phyloP scores from a whole-genome alignment of 345 rosid species.

The Lepidium africanum region DNA sequence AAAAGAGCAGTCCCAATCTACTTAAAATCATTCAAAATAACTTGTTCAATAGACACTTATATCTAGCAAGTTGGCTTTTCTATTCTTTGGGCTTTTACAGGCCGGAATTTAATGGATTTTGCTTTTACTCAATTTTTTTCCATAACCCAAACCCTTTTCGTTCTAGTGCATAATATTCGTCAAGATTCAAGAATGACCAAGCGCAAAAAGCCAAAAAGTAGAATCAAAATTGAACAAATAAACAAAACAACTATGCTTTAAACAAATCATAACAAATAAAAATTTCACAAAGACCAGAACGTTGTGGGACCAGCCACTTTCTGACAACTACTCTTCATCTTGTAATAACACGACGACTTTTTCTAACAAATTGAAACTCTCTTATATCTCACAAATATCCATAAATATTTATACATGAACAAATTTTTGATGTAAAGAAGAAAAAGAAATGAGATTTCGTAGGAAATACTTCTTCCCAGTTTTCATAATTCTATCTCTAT shows the following conservation, averaged over 20 bases:
- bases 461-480: constrained; percentile 44
- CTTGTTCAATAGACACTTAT: no score
- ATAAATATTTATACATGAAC: constrained; percentile 6
- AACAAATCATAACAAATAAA: not conserved
- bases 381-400: not conserved
- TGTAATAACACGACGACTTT: constrained; percentile 24
- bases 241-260: not conserved
- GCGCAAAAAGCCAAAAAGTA: not conserved
- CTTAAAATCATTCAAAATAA: no score
- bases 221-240: not conserved
- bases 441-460: not conserved
- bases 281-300: constrained; percentile 8
- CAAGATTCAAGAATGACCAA: not conserved
- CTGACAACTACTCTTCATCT: constrained; percentile 9
- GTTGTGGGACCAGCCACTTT: constrained; percentile 29
- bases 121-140: no score
- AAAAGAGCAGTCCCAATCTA: no score
- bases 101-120: no score
- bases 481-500: constrained; percentile 59
- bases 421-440: not conserved
- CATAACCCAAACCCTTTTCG: no score
- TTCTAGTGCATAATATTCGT: no score
- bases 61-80: no score
- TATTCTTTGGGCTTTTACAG: no score
- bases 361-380: not conserved